These are phyloP conservation scores for Pleurotus djamor DNA, from an alignment of 768 basidiomycete genomes.

Conservation along the genomic window DNA sequence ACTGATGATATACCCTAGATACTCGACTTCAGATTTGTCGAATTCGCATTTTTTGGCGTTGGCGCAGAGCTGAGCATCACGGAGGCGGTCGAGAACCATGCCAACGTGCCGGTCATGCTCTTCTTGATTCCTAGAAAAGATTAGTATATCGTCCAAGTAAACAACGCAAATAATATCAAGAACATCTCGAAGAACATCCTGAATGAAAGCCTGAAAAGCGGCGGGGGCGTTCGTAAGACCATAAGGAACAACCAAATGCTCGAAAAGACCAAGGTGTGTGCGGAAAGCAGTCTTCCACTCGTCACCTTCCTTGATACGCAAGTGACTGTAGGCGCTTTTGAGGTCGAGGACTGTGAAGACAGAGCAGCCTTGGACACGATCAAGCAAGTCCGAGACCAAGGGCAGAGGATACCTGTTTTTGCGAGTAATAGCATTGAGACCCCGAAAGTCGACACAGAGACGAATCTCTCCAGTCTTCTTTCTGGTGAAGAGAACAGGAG, in stretches of 20 bases:
- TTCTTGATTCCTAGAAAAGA: conserved; percentile 31
- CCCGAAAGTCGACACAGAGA: conserved; percentile 28
- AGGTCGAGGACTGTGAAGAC: conserved; percentile 32
- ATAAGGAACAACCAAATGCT: conserved; percentile 35
- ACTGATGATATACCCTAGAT: conserved; percentile 36
- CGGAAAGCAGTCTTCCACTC: conserved; percentile 2
- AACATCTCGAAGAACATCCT: not conserved
- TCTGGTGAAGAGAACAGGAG: conserved; percentile 30
- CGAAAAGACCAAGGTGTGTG: conserved; percentile 29
- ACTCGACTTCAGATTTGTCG: conserved; percentile 31
- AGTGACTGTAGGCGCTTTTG: conserved; percentile 27
- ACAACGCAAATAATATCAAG: conserved; percentile 37
- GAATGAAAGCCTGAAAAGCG: conserved; percentile 13
- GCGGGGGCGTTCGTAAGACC: conserved; percentile 37
- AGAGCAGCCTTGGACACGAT: conserved; percentile 22
- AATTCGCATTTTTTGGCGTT: conserved; percentile 41
- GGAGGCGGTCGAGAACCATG: conserved; percentile 28
- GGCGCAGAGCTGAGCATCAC: conserved; percentile 23
- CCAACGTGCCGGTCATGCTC: conserved; percentile 32
- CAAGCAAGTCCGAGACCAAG: conserved; percentile 27
- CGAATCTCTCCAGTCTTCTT: conserved; percentile 29
- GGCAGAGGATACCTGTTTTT: conserved; percentile 35
- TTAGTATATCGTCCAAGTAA: conserved; percentile 42
- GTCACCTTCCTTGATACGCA: not conserved
- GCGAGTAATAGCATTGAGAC: conserved; percentile 23